Base-by-base conservation (phyloP, 192 early-diverging fungal species). In the Coemansia sp. region DNA sequence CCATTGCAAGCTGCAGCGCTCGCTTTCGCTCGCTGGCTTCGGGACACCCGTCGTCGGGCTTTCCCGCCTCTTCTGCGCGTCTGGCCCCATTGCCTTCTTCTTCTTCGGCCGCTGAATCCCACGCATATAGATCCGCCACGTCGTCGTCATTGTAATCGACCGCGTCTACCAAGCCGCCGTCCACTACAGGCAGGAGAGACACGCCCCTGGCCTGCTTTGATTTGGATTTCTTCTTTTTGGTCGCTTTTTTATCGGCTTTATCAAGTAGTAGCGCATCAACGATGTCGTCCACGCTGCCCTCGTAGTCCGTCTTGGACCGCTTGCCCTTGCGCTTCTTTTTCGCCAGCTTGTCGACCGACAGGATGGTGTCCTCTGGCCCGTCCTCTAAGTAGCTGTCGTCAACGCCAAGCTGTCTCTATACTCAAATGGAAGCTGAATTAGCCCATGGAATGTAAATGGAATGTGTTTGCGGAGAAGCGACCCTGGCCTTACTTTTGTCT, bases 81-180 rank as follows among this genome's bases (percentile, higher is more conserved):
- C 32, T 43, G 31, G 37, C 22, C 13, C 22, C n/a, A 17, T n/a
- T 37, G 33, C 39, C 37, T 14, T 25, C 26, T 3, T 51, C 45
- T 0, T 26, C 31, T 3, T 62, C 57, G 9, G 45, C 57, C 18
- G 21, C 35, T 5, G 37, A 49, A 21, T 63, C 64, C 71, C 71
- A 74, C 3, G 60, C 60, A 26, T 74, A 74, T 30, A 74, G 49
- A 26, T 74, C 71, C 2, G 60, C 64, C 30, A 74, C 56, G 8
- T 68, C 60, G 40, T 68, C 64, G 48, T 56, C 54, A 25, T 58
- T 36, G 9, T 36, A 54, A 6, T 27, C 49, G 18, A 32, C 22
- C 8, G 10, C 17, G 1, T 23, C 42, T 49, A n/a, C 17, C 6
- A 17, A 34, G 27, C 25, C 27, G 13, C 8, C 25, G 23, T 38